Evolutionary conservation across 2,329 filamentous ascomycete species (phyloP), one percentile per base, ranked within the genome.

Genomic region (Nigrospora osmanthi): DNA sequence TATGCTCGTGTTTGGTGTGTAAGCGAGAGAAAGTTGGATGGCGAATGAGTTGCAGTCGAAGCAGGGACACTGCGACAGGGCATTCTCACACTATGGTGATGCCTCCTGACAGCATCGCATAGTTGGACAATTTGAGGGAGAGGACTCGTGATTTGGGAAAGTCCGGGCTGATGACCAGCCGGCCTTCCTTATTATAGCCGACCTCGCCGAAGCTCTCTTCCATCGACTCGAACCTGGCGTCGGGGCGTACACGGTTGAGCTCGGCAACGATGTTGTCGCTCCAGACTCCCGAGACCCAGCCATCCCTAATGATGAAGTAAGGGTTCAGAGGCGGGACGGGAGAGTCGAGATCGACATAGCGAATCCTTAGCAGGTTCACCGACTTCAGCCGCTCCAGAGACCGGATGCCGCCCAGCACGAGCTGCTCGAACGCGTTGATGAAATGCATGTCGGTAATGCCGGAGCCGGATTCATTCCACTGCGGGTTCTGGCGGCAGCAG

Each of bases 261-360:
- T 78, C 73, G 19, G 74, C 66, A 11, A 88, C 65, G 38, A 89
- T 87, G 9, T 67, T 60, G 10, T 84, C 77, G 57, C 80, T 88
- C 85, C 85, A 89, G 2, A 89, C 74, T 6, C 85, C 85, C 1
- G 78, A 81, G 54, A 81, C 85, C 54, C 70, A 65, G 34, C 76
- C 75, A 39, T 80, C 69, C 32, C 73, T 67, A 36, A 88, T 65
- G 45, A 83, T 67, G 58, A 88, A 89, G 56, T 83, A 87, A 0
- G 85, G 85, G 54, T 89, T 88, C 5, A 88, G 65, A 1, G 81
- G 76, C 4, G 83, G 84, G 13, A 84, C 72, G 3, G 81, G 78
- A 2, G 83, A 86, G 57, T 89, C 85, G 6, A 89, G 70, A 61
- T 89, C 85, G 43, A 89, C 81, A 55, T 86, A 89, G 44, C 85